These are phyloP conservation scores for Castanospermum australe DNA, from an alignment of 306 rosid genomes.

Conservation along the genomic window DNA sequence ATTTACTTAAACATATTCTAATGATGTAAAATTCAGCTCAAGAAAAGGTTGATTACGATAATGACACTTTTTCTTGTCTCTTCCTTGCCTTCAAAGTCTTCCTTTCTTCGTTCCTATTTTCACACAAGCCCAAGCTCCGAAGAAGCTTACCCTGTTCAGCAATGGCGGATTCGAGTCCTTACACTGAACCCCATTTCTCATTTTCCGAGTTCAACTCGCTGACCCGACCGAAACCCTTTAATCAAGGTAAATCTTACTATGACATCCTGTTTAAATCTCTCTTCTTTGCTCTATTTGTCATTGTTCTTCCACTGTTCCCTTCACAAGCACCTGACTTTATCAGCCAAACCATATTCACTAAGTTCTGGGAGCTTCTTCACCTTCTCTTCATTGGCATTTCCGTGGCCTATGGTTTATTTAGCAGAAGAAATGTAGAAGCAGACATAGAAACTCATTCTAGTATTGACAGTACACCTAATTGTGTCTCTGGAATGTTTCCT, in stretches of 20 bases:
- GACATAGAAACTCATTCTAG: conserved; percentile 24
- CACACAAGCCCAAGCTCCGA: conserved; percentile 17
- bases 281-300: conserved; percentile 29
- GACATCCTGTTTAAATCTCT: conserved; percentile 40
- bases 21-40: too few relatives aligned
- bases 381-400: conserved; percentile 65
- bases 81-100: conserved; percentile 54
- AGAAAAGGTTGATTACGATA: not conserved
- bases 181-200: conserved; percentile 25
- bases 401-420: conserved; percentile 65
- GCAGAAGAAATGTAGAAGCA: conserved; percentile 46
- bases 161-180: conserved; percentile 47
- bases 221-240: conserved; percentile 22
- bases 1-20: too few relatives aligned
- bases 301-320: conserved; percentile 52
- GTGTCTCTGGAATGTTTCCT: conserved; percentile 50
- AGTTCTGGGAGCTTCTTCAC: conserved; percentile 70
- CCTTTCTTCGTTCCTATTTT: conserved; percentile 42
- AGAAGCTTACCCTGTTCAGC: not conserved
- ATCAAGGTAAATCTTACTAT: conserved; percentile 38
- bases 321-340: conserved; percentile 62
- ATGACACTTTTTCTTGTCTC: not conserved
- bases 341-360: conserved; percentile 41
- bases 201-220: conserved; percentile 26
- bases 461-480: conserved; percentile 37